These are phyloP conservation scores for Magnusiomyces fungicola DNA, from an alignment of 1,139 yeast species.

Conservation along the genomic window DNA sequence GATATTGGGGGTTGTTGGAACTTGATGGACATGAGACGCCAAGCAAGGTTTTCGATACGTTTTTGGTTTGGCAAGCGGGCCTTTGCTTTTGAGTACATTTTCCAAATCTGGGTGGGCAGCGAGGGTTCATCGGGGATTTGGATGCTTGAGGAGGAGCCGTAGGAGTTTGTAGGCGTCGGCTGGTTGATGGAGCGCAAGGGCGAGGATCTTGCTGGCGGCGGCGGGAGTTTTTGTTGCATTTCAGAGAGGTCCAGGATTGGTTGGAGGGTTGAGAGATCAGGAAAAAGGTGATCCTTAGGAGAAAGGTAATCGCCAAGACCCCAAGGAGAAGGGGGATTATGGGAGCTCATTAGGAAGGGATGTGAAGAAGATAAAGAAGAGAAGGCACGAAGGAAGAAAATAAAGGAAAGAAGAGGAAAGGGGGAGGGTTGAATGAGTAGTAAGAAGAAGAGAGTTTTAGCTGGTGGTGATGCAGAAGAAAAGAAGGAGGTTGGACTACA, in stretches of 20 bases:
- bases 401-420: not conserved
- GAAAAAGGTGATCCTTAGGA: slow-evolving; percentile 6
- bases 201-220: no score
- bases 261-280: slow-evolving; percentile 8
- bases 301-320: slow-evolving; percentile 1
- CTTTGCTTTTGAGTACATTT: slow-evolving; percentile 68
- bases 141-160: no score
- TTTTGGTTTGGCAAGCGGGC: slow-evolving; percentile 69
- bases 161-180: not conserved
- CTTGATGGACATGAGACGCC: slow-evolving; percentile 75
- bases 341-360: not conserved
- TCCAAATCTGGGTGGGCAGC: slow-evolving; percentile 64
- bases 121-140: slow-evolving; percentile 27
- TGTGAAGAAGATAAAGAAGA: not conserved
- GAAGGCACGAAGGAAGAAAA: not conserved
- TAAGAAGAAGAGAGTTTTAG: not conserved
- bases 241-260: slow-evolving; percentile 4
- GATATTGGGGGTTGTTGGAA: no score
- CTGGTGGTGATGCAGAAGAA: not conserved
- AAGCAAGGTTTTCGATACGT: slow-evolving; percentile 74
- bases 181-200: no score
- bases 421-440: not conserved
- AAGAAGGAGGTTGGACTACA: no score
- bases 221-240: no score
- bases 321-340: slow-evolving; percentile 1